Percentiles rank a stretch among this genome's conserved stretches.
phyloP scores from a whole-genome alignment of 2,329 filamentous ascomycete species.

The Allantophomopsis lycopodina region DNA sequence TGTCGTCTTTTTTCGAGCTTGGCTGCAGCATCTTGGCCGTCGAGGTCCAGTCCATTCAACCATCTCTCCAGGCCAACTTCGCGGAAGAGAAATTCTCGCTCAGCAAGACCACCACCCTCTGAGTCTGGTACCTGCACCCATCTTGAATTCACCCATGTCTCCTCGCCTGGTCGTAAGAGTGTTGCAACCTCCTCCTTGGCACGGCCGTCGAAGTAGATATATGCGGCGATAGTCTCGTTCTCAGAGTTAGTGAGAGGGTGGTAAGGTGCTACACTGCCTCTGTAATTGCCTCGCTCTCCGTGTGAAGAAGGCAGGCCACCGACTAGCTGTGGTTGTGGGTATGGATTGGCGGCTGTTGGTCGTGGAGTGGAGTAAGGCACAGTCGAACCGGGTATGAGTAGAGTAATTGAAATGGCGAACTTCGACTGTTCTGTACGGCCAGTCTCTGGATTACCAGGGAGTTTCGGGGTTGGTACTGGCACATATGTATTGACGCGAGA shows the following conservation, averaged over 20 bases:
- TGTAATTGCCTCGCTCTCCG: slow-evolving; percentile 34
- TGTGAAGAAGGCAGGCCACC: slow-evolving; percentile 48
- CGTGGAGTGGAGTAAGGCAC: slow-evolving; percentile 91
- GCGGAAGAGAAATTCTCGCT: slow-evolving; percentile 92
- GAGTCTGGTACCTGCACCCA: slow-evolving; percentile 91
- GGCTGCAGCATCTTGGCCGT: slow-evolving; percentile 80
- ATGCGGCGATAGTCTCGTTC: slow-evolving; percentile 95
- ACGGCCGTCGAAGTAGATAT: slow-evolving; percentile 96
- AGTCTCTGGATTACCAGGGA: slow-evolving; percentile 47
- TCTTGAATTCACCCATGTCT: slow-evolving; percentile 97
- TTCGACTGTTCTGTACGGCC: slow-evolving; percentile 82
- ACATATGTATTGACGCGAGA: slow-evolving; percentile 96
- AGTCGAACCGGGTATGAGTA: slow-evolving; percentile 75
- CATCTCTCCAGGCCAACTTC: slow-evolving; percentile 93
- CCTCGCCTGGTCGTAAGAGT: slow-evolving; percentile 78
- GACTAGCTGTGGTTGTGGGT: slow-evolving; percentile 72
- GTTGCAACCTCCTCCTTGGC: slow-evolving; percentile 96
- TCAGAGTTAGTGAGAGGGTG: slow-evolving; percentile 83
- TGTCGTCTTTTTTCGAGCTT: slow-evolving; percentile 80
- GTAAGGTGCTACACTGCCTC: slow-evolving; percentile 62
- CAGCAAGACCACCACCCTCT: slow-evolving; percentile 86
- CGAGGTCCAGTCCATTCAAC: slow-evolving; percentile 91
- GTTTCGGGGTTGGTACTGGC: slow-evolving; percentile 77
- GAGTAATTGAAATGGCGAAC: slow-evolving; percentile 95
- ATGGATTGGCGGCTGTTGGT: slow-evolving; percentile 58